A percentile compares a stretch with the other conserved stretches of the same genome.
phyloP scores from a whole-genome alignment of 2,329 filamentous ascomycete species.

The Monosporascus sp. region DNA sequence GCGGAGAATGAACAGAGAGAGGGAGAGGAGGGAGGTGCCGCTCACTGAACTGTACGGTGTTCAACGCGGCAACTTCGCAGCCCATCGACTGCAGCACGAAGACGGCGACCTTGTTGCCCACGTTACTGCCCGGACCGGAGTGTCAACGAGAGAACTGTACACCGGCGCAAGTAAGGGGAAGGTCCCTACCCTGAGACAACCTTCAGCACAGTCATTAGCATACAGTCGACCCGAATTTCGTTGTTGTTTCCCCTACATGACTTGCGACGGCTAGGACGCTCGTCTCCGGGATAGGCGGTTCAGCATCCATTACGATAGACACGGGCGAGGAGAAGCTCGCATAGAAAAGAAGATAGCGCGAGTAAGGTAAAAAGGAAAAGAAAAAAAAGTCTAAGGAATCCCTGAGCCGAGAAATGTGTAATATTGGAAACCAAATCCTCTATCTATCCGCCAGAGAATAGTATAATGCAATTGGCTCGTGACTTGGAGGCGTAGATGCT shows the following conservation, averaged over 20 bases:
- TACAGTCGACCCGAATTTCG: slow-evolving; percentile 8
- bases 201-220: slow-evolving; percentile 38
- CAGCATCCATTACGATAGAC: slow-evolving; percentile 29
- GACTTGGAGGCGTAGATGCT: no score
- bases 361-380: no score
- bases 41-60: slow-evolving; percentile 95
- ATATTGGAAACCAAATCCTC: no score
- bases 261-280: slow-evolving; percentile 83
- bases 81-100: slow-evolving; percentile 92
- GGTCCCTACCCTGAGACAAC: slow-evolving; percentile 66
- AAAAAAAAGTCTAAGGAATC: no score
- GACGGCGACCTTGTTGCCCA: slow-evolving; percentile 95
- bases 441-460: no score
- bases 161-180: slow-evolving; percentile 8
- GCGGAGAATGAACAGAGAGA: neutral
- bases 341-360: neutral
- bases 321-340: neutral
- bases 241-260: slow-evolving; percentile 58
- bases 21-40: neutral
- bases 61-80: slow-evolving; percentile 88
- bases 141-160: slow-evolving; percentile 17
- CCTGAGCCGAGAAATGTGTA: no score
- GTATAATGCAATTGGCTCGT: no score
- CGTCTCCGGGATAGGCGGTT: slow-evolving; percentile 49
- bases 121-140: slow-evolving; percentile 59